Evolutionary conservation across 176 grass and related monocot species (phyloP).

Genomic region (Triticum monococcum): DNA sequence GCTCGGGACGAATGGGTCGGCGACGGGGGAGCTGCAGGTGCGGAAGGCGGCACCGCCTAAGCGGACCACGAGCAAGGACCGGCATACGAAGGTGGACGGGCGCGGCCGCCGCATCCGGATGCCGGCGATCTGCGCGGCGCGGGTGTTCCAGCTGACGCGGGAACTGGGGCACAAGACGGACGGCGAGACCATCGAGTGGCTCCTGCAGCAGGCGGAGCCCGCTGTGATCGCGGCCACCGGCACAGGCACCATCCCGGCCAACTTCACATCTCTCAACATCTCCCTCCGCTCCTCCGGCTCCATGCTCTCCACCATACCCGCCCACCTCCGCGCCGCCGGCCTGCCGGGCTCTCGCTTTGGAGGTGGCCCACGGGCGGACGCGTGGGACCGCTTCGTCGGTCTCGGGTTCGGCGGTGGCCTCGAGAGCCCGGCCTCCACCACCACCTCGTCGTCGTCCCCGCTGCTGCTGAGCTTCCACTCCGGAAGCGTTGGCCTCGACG

Average conservation of each 20-base stretch:
- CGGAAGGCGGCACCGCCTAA: conserved; percentile 55
- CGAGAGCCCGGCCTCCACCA: conserved; percentile 52
- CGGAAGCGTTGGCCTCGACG: conserved; percentile 65
- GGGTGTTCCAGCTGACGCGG: conserved; percentile 92
- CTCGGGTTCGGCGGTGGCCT: conserved; percentile 51
- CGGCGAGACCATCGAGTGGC: conserved; percentile 99
- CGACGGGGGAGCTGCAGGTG: conserved; percentile 33
- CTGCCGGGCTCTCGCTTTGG: conserved; percentile 25
- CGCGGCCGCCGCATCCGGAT: conserved; percentile 94
- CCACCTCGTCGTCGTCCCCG: conserved; percentile 57
- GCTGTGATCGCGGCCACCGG: conserved; percentile 93
- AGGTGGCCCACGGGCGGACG: conserved; percentile 21
- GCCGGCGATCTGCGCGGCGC: conserved; percentile 87
- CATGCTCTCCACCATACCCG: conserved; percentile 59
- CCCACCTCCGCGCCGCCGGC: conserved; percentile 46
- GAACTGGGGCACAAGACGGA: conserved; percentile 97
- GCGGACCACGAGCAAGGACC: conserved; percentile 79
- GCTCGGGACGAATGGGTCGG: conserved; percentile 30
- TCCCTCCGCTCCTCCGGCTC: conserved; percentile 86
- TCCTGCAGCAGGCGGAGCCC: conserved; percentile 93
- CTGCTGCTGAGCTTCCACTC: conserved; percentile 82
- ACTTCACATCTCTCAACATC: conserved; percentile 96
- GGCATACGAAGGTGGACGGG: conserved; percentile 95
- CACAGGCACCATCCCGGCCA: conserved; percentile 93
- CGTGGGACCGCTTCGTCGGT: conserved; percentile 65